Conservation (phyloP, 2,329 filamentous ascomycete species). For the Hortaea sp. region DNA sequence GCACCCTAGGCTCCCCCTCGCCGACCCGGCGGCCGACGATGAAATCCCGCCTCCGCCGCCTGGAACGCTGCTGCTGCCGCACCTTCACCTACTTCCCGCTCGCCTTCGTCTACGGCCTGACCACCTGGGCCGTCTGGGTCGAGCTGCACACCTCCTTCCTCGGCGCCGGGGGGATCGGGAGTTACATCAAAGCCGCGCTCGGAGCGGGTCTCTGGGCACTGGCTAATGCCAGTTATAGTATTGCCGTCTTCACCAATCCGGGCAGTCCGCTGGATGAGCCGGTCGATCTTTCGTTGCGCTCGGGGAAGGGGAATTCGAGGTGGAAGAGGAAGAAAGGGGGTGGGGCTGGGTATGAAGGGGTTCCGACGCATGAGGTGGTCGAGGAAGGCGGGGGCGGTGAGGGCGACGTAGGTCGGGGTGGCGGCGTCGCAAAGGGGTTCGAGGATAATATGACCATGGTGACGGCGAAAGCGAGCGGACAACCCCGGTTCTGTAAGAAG, state of each 20-base stretch:
- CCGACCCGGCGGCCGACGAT: slow-evolving; percentile 15
- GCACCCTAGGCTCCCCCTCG: slow-evolving; percentile 4
- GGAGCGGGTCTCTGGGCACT: slow-evolving; percentile 65
- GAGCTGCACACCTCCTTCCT: slow-evolving; percentile 50
- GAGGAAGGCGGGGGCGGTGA: slow-evolving; percentile 65
- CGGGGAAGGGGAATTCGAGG: not conserved
- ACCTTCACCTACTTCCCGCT: slow-evolving; percentile 78
- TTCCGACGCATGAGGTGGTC: slow-evolving; percentile 59
- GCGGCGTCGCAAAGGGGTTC: not conserved
- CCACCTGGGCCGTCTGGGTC: slow-evolving; percentile 92
- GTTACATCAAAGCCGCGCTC: slow-evolving; percentile 38
- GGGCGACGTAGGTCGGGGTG: slow-evolving; percentile 31
- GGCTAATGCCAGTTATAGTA: slow-evolving; percentile 81
- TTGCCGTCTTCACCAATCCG: slow-evolving; percentile 85
- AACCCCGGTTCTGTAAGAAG: slow-evolving; percentile 89
- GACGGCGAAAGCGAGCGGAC: slow-evolving; percentile 71
- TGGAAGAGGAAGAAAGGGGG: slow-evolving; percentile 10
- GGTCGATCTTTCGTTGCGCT: slow-evolving; percentile 10
- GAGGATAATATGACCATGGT: slow-evolving; percentile 49
- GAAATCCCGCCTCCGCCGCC: slow-evolving; percentile 50
- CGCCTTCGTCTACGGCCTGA: slow-evolving; percentile 75
- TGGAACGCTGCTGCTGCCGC: slow-evolving; percentile 77
- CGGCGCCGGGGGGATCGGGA: slow-evolving; percentile 4
- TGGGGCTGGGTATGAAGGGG: slow-evolving; percentile 57
- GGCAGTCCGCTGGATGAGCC: slow-evolving; percentile 50